These are phyloP conservation scores for Mangifera indica DNA, from an alignment of 345 rosid species.

Conservation along the genomic window DNA sequence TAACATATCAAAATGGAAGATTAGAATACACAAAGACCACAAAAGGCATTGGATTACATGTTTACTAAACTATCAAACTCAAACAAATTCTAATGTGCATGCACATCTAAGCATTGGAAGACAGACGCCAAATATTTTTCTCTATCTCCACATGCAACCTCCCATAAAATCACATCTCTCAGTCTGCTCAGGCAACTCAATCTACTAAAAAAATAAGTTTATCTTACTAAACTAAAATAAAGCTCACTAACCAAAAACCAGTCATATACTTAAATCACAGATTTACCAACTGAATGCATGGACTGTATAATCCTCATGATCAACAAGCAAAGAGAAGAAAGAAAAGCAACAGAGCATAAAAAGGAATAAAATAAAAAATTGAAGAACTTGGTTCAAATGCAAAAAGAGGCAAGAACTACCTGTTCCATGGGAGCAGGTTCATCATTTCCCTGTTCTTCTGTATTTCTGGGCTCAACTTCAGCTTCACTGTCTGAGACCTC, in stretches of 20 bases:
- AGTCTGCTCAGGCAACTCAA: too few relatives aligned
- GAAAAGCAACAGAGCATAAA: neutral
- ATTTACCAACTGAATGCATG: neutral
- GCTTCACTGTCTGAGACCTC: conserved; percentile 30
- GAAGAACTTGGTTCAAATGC: neutral
- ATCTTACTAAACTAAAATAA: too few relatives aligned
- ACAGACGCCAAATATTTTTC: neutral
- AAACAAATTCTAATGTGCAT: neutral
- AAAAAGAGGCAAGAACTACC: conserved; percentile 28
- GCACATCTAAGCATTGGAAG: neutral
- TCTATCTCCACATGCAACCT: too few relatives aligned
- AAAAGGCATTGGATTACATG: neutral
- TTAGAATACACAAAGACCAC: neutral
- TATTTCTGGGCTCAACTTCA: conserved; percentile 28
- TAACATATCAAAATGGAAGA: neutral
- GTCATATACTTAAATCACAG: neutral
- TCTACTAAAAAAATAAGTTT: too few relatives aligned
- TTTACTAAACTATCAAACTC: neutral
- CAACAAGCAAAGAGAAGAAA: neutral
- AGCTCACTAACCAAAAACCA: neutral
- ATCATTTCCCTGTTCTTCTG: conserved; percentile 37
- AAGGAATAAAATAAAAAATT: neutral
- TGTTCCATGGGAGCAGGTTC: conserved; percentile 75
- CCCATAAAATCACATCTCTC: too few relatives aligned
- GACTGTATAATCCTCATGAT: neutral